These are phyloP conservation scores for Alternaria rosae DNA, from an alignment of 2,329 filamentous ascomycete species.

Conservation along the genomic window DNA sequence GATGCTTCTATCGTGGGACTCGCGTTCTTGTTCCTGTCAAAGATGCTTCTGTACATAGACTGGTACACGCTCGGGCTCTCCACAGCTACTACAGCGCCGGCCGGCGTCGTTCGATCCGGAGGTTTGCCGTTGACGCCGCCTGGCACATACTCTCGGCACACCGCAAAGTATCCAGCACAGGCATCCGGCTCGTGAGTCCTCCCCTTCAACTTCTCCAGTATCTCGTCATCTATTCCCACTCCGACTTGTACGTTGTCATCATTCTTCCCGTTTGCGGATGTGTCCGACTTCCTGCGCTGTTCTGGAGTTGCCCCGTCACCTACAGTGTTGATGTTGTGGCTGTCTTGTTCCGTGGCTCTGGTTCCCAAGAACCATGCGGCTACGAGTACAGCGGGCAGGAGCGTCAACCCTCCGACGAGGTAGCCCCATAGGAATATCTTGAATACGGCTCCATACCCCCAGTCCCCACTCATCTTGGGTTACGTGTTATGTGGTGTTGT, in stretches of 20 bases:
- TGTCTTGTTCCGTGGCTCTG: slow-evolving; percentile 18
- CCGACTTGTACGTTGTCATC: slow-evolving; percentile 24
- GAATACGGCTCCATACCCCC: slow-evolving; percentile 33
- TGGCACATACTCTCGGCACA: slow-evolving; percentile 89
- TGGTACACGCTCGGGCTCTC: slow-evolving; percentile 96
- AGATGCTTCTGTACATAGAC: slow-evolving; percentile 96
- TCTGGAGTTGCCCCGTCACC: neutral
- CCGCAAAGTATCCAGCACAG: slow-evolving; percentile 92
- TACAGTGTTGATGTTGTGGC: neutral
- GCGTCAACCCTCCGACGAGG: slow-evolving; percentile 32
- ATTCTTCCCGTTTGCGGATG: slow-evolving; percentile 16
- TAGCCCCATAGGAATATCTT: slow-evolving; percentile 40
- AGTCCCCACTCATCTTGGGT: slow-evolving; percentile 37
- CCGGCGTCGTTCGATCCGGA: slow-evolving; percentile 82
- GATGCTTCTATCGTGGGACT: slow-evolving; percentile 61
- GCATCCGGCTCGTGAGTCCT: slow-evolving; percentile 72
- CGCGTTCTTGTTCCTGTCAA: slow-evolving; percentile 74
- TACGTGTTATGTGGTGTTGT: slow-evolving; percentile 19
- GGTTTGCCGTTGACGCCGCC: slow-evolving; percentile 93
- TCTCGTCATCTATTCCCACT: slow-evolving; percentile 30
- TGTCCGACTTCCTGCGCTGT: slow-evolving; percentile 22
- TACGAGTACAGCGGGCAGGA: slow-evolving; percentile 25
- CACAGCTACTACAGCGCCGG: slow-evolving; percentile 77
- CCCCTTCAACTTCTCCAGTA: slow-evolving; percentile 33
- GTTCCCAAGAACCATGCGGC: slow-evolving; percentile 33